phyloP scores from a whole-genome alignment of 768 basidiomycete genomes.

The Mycena capillaripes region DNA sequence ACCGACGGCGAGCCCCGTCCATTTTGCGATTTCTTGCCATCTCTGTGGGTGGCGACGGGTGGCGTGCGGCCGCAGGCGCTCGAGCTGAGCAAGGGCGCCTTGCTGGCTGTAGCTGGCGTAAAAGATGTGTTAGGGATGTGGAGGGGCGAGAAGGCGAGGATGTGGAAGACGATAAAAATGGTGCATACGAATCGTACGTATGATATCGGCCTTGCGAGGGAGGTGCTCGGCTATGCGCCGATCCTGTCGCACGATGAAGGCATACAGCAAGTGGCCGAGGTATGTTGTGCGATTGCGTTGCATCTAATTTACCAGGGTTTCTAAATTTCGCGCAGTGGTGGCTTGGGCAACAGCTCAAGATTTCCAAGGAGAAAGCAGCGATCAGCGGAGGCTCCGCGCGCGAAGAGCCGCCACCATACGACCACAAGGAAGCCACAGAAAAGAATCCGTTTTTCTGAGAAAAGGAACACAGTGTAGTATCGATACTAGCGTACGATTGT shows the following conservation, averaged over 20 bases:
- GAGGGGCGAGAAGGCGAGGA: conserved; percentile 56
- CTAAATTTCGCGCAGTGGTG: neutral
- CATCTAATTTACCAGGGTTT: neutral
- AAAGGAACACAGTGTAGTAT: too few species aligned
- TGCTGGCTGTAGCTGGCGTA: neutral
- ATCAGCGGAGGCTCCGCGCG: too few species aligned
- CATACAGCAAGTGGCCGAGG: conserved; percentile 51
- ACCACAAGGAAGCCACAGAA: neutral
- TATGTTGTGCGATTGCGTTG: neutral
- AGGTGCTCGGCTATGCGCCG: conserved; percentile 66
- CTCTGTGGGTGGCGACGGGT: conserved; percentile 53
- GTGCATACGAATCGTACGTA: conserved; percentile 59
- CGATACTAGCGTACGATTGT: too few species aligned
- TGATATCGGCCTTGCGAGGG: conserved; percentile 62
- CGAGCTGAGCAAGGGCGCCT: neutral
- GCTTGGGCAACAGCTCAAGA: neutral
- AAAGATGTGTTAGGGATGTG: conserved; percentile 42
- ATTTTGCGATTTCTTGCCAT: conserved; percentile 64
- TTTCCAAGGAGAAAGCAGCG: neutral
- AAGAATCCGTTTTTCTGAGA: conserved; percentile 21
- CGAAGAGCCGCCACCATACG: conserved; percentile 1
- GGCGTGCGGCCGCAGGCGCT: conserved; percentile 43
- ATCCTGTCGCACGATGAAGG: conserved; percentile 63
- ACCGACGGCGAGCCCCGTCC: conserved; percentile 67
- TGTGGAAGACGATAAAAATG: conserved; percentile 54